Evolutionary conservation across 2,329 filamentous ascomycete genomes (phyloP).

Genomic region (Colletotrichum gigasporum): DNA sequence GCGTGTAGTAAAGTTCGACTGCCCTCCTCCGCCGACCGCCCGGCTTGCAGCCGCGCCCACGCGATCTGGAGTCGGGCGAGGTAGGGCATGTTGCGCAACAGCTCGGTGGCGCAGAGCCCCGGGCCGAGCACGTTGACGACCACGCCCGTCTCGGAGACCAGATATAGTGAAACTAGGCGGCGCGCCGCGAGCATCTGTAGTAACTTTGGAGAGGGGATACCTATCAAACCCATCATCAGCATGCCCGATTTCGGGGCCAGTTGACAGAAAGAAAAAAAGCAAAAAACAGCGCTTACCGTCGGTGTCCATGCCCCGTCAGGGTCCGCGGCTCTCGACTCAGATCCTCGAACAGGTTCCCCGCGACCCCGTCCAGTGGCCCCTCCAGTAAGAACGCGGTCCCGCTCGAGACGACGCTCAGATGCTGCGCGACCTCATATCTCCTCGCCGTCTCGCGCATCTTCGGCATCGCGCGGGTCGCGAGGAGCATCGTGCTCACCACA

Average conservation of each 20-base stretch:
- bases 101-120: conserved; percentile 40
- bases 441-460: conserved; percentile 46
- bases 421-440: too few species aligned
- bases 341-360: background rate
- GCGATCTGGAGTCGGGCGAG: background rate
- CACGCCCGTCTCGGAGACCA: conserved; percentile 38
- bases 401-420: too few species aligned
- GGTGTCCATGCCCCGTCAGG: background rate
- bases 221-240: conserved; percentile 36
- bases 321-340: background rate
- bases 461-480: conserved; percentile 53
- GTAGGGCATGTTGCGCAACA: conserved; percentile 7
- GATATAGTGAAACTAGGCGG: conserved; percentile 37
- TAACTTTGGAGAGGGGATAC: conserved; percentile 38
- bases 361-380: background rate
- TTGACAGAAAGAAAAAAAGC: too few species aligned
- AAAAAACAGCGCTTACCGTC: background rate
- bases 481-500: conserved; percentile 53
- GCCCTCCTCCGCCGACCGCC: conserved; percentile 37
- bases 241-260: too few species aligned
- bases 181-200: conserved; percentile 36
- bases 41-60: background rate
- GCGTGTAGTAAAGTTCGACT: conserved; percentile 39
- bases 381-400: too few species aligned
- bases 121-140: conserved; percentile 42